Conservation (phyloP, 352 stramenopile species). For the Globisporangium cylindrosporum region DNA sequence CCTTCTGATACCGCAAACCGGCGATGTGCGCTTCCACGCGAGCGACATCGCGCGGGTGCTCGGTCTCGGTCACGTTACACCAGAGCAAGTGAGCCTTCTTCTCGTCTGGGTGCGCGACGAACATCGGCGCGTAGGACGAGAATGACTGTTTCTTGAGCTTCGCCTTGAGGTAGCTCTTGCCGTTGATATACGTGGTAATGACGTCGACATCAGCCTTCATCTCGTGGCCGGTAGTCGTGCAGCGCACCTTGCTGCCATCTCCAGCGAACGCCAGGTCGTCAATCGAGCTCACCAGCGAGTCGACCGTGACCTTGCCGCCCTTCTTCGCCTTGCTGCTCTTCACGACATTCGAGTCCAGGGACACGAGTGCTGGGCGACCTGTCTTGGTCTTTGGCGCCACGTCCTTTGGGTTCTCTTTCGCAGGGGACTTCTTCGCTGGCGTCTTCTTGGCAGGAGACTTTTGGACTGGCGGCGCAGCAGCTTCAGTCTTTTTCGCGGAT, state of each 20-base stretch:
- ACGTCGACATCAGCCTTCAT: conserved; percentile 56
- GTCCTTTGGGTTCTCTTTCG: conserved; percentile 17
- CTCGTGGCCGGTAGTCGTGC: conserved; percentile 59
- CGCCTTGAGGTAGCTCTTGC: conserved; percentile 59
- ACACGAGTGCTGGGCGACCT: conserved; percentile 15
- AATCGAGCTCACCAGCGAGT: conserved; percentile 36
- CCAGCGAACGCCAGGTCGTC: conserved; percentile 43
- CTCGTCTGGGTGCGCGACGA: conserved; percentile 55
- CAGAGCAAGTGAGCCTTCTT: conserved; percentile 50
- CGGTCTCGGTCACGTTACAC: conserved; percentile 64
- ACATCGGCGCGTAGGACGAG: conserved; percentile 59
- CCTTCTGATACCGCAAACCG: conserved; percentile 49
- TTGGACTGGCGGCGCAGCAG: conserved; percentile 3
- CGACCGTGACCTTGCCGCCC: conserved; percentile 27
- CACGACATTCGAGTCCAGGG: conserved; percentile 17
- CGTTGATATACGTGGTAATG: conserved; percentile 49
- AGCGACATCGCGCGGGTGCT: conserved; percentile 41
- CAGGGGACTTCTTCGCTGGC: conserved; percentile 16
- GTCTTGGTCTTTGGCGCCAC: conserved; percentile 12
- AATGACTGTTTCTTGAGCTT: conserved; percentile 43
- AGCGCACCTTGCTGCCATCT: conserved; percentile 46
- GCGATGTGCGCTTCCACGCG: conserved; percentile 57
- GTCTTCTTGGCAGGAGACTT: conserved; percentile 7
- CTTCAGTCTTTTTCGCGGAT: conserved; percentile 1
- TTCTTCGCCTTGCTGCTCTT: conserved; percentile 20